Conservation (phyloP, 176 grass and related monocot species). For the Thinopyrum elongatum region DNA sequence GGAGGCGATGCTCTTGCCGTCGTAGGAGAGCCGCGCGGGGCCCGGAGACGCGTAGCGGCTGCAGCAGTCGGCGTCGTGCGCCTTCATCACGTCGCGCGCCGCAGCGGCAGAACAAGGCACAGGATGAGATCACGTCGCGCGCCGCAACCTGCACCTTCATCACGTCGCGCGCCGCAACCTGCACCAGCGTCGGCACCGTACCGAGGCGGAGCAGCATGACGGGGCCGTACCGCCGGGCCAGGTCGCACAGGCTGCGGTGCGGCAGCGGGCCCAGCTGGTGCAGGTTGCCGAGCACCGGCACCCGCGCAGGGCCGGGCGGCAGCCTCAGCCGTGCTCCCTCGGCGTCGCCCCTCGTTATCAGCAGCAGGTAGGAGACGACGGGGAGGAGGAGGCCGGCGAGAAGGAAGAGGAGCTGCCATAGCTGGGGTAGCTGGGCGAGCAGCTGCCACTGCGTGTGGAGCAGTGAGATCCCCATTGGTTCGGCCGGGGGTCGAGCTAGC, state of each 20-base stretch:
- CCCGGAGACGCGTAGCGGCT: constrained; percentile 22
- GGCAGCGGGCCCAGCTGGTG: constrained; percentile 54
- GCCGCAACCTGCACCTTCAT: constrained; percentile 37
- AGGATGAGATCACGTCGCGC: constrained; percentile 54
- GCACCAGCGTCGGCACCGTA: constrained; percentile 27
- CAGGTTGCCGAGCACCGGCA: constrained; percentile 66
- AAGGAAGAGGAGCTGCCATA: background rate
- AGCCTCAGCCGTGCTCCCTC: background rate
- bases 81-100: constrained; percentile 50
- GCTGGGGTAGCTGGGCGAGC: background rate
- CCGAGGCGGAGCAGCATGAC: constrained; percentile 57
- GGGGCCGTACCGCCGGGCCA: constrained; percentile 35
- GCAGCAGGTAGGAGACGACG: background rate
- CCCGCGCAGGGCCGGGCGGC: constrained; percentile 30
- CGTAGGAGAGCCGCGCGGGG: constrained; percentile 15
- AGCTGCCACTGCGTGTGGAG: background rate
- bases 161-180: constrained; percentile 47
- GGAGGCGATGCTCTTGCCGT: constrained; percentile 30
- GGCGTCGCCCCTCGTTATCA: background rate
- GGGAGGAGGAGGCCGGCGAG: background rate
- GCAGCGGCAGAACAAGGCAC: constrained; percentile 43
- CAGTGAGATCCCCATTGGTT: background rate
- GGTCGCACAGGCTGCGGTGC: constrained; percentile 41
- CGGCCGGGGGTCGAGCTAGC: background rate
- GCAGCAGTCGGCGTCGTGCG: constrained; percentile 50